Evolutionary conservation across 139 green algal species (phyloP), one percentile per base, ranked within the genome.

Genomic region (Nannochloris sp.): DNA sequence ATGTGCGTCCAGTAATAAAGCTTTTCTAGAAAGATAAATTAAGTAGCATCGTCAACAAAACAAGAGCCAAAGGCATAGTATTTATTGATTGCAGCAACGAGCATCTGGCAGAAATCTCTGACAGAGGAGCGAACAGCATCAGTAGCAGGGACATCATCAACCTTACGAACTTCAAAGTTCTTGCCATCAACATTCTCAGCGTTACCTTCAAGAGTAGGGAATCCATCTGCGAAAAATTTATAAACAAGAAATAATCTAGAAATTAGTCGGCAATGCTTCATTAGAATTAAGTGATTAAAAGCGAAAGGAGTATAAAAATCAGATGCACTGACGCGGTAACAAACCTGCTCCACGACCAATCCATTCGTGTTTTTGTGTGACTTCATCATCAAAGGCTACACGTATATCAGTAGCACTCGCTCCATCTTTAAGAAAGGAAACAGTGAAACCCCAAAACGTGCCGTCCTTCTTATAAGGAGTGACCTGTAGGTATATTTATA

Each of bases 1-100:
- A n/a, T n/a, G n/a, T n/a, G n/a, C n/a, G n/a, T n/a, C n/a, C n/a
- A n/a, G n/a, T n/a, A n/a, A n/a, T n/a, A n/a, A n/a, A n/a, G n/a
- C n/a, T n/a, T n/a, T n/a, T n/a, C n/a, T n/a, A n/a, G n/a, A n/a
- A n/a, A n/a, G n/a, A n/a, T n/a, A n/a, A 37, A 10, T 67, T 60
- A 81, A 8, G 74, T 81, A 27, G 39, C 19, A 51, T 91, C 86
- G 38, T 95, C 87, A 9, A 84, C 78, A 59, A 93, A 95, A n/a
- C 83, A 80, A 9, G 77, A 87, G 6, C 87, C 87, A 73, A 95
- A 95, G 0, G 88, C 83, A 51, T 95, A 95, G 79, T 92, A 85
- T 53, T 85, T 85, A 75, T 93, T 93, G 47, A 95, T 72, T 0
- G 87, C 79, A 14, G 65, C 54, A 24, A 87, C 82, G 3, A 92